Evolutionary conservation across 768 basidiomycete species (phyloP), one percentile per base, ranked within the genome.

Genomic region (Phaeotremella fagi): DNA sequence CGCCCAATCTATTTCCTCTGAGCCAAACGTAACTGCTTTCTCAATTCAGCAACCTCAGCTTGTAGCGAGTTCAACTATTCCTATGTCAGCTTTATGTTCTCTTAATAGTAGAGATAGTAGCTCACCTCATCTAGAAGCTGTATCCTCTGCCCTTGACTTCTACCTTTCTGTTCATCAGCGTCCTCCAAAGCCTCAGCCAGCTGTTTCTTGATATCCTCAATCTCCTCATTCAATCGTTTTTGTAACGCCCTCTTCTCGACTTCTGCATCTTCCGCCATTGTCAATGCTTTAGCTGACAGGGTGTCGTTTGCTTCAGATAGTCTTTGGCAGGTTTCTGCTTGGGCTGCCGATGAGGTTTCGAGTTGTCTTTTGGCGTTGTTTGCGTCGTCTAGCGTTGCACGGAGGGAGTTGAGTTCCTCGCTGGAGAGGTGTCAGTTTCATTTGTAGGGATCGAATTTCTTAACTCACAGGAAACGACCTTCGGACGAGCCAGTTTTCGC

Each of bases 41-140:
- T 35, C 37, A 71, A 42, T 42, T 71, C 69, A 2, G 59, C 66
- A 22, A 68, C 66, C 53, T 71, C 69, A 31, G 66, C 66, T 49
- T 71, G 69, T 2, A 71, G 51, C 29, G 69, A 67, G 54, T 71
- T 71, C 38, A 71, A 56, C 69, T 66, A 41, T 3, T 28, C 22
- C 29, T 28, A 27, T 26, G 14, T 35, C 20, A 53, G 51, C 41
- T 16, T 18, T 7, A 31, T 37, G 20, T 5, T 25, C 12, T 3
- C 44, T 28, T 9, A 27, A 3, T 24, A 36, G 9, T 2, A 7
- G 11, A 15, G 26, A 1, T 5, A 29, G 24, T 4, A 65, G n/a
- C 68, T 90, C 63, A 94, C 79, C 77, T 94, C 90, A 66, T 95
- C 90, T 37, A 99, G 78, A 50, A 99, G 70, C 27, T 85, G 85